These are phyloP conservation scores for Tulasnella calospora DNA, from an alignment of 768 basidiomycete species.

Conservation along the genomic window DNA sequence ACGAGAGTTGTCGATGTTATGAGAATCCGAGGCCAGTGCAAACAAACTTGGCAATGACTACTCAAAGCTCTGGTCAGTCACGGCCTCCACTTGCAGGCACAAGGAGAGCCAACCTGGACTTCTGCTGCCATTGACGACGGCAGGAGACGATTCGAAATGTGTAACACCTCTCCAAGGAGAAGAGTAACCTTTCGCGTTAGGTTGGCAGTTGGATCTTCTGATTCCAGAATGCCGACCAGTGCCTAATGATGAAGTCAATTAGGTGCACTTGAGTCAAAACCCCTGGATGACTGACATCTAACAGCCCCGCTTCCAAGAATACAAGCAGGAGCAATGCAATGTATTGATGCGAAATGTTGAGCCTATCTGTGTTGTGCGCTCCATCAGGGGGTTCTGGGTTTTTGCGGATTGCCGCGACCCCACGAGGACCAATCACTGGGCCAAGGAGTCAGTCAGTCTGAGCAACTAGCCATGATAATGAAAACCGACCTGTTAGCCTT, in stretches of 20 bases:
- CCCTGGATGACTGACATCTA: conserved; percentile 57
- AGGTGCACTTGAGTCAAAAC: too few species aligned
- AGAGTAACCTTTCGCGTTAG: conserved; percentile 86
- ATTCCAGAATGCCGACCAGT: conserved; percentile 77
- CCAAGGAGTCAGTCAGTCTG: neutral
- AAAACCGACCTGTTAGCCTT: conserved; percentile 59
- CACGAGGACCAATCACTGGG: conserved; percentile 28
- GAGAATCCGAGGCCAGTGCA: conserved; percentile 68
- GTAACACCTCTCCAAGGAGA: conserved; percentile 85
- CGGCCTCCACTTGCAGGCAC: neutral
- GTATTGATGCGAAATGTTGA: conserved; percentile 90
- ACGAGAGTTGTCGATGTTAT: conserved; percentile 60
- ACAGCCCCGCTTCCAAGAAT: conserved; percentile 78
- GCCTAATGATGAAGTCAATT: conserved; percentile 49
- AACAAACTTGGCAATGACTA: conserved; percentile 85
- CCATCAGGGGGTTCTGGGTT: conserved; percentile 18
- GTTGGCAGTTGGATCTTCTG: conserved; percentile 57
- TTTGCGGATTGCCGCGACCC: neutral
- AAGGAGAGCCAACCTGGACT: conserved; percentile 57
- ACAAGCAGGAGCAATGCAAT: conserved; percentile 78
- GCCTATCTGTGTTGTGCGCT: conserved; percentile 34
- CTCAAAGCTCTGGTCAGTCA: conserved; percentile 7
- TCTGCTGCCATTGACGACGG: conserved; percentile 76
- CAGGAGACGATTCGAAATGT: conserved; percentile 79
- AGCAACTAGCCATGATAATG: neutral